Conservation (phyloP, 169 alveolate species). For the Eimeria falciformis region DNA sequence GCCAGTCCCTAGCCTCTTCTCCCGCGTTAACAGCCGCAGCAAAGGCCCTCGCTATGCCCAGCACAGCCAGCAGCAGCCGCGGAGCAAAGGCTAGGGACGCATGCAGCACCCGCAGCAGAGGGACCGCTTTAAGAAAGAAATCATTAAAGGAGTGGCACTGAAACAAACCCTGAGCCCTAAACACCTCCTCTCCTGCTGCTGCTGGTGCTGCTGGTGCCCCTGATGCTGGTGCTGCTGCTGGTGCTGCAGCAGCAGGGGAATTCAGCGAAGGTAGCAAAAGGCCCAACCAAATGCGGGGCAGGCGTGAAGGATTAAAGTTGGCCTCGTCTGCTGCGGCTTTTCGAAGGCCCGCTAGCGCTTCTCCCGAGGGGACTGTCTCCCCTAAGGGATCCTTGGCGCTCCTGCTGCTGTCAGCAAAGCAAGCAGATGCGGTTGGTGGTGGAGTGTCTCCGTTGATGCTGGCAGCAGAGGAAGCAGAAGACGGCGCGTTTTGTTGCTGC, state of each 20-base stretch:
- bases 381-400: neutral
- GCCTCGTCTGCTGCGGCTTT: neutral
- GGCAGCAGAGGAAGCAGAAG: neutral
- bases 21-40: constrained; percentile 16
- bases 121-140: constrained; percentile 10
- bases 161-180: neutral
- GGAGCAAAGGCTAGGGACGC: constrained; percentile 15
- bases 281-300: constrained; percentile 9
- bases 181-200: constrained; percentile 2
- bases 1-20: constrained; percentile 2
- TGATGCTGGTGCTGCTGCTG: neutral
- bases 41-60: constrained; percentile 16
- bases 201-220: constrained; percentile 27
- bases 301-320: neutral
- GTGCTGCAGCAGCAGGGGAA: neutral
- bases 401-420: too few species aligned
- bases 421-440: too few species aligned
- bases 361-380: constrained; percentile 30
- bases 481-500: neutral
- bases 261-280: constrained; percentile 9
- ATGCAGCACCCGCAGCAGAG: constrained; percentile 18
- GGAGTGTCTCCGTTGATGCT: neutral
- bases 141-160: constrained; percentile 18
- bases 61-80: constrained; percentile 13
- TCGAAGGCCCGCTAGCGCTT: constrained; percentile 3